These are phyloP conservation scores for Sisymbrium irio DNA, from an alignment of 345 rosid species.

Conservation along the genomic window DNA sequence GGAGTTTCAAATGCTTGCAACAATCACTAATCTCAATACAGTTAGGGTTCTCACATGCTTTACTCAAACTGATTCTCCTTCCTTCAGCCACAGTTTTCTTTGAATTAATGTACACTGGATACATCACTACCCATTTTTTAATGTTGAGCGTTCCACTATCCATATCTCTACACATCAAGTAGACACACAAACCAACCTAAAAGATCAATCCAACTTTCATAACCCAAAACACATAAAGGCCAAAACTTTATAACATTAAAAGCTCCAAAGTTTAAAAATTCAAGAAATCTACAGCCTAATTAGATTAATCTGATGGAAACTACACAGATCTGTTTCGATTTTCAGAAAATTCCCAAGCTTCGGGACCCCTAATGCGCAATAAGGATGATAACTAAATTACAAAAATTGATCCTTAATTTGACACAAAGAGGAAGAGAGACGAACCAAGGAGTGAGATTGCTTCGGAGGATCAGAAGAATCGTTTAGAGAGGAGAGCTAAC, in stretches of 20 bases:
- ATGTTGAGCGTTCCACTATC: constrained; percentile 41
- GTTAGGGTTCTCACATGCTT: constrained; percentile 86
- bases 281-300: background rate
- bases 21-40: constrained; percentile 83
- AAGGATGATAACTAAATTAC: too few species aligned
- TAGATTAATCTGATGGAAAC: background rate
- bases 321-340: constrained; percentile 17
- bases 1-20: constrained; percentile 70
- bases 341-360: background rate
- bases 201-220: background rate
- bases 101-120: constrained; percentile 83
- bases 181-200: background rate
- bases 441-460: constrained; percentile 17
- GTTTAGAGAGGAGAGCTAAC: background rate
- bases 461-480: constrained; percentile 22
- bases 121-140: constrained; percentile 81
- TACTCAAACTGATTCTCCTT: constrained; percentile 59
- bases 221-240: background rate
- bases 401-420: background rate
- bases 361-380: background rate
- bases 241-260: background rate
- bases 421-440: background rate
- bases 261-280: background rate
- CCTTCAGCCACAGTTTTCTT: constrained; percentile 94
- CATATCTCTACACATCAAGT: constrained; percentile 29